These are phyloP conservation scores for Globisporangium solare DNA, from an alignment of 352 stramenopile species.

Conservation along the genomic window DNA sequence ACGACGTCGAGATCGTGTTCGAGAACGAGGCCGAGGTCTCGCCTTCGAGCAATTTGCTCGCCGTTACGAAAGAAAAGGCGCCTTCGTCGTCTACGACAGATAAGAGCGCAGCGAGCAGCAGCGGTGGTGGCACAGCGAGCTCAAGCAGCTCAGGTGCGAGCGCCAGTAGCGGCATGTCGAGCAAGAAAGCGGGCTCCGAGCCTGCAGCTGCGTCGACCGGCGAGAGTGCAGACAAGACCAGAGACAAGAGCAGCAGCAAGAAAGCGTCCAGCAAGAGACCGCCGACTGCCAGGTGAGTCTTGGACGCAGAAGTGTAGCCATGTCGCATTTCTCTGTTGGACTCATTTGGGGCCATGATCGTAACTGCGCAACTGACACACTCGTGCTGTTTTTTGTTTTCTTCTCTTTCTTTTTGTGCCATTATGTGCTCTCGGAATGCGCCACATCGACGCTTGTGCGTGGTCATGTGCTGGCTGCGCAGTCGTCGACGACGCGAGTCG, in stretches of 20 bases:
- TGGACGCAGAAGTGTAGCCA: too few relatives aligned
- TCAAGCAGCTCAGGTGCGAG: slow-evolving; percentile 1
- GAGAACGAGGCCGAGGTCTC: slow-evolving; percentile 47
- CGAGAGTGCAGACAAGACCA: slow-evolving; percentile 9
- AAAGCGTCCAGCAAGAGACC: slow-evolving; percentile 57
- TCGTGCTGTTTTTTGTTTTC: too few relatives aligned
- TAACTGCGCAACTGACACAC: too few relatives aligned
- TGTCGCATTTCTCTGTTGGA: too few relatives aligned
- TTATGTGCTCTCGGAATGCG: too few relatives aligned
- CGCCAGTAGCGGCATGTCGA: slow-evolving; percentile 14
- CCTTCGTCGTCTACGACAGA: slow-evolving; percentile 5
- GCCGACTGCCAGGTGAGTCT: slow-evolving; percentile 46
- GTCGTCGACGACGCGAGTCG: too few relatives aligned
- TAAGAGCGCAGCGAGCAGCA: slow-evolving; percentile 14
- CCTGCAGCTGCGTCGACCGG: not conserved
- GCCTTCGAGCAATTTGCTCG: slow-evolving; percentile 12
- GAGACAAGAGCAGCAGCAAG: slow-evolving; percentile 28
- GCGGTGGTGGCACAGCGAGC: slow-evolving; percentile 5
- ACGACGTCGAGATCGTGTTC: slow-evolving; percentile 54
- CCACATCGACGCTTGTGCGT: too few relatives aligned
- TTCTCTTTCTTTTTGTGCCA: too few relatives aligned
- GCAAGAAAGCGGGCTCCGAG: slow-evolving; percentile 9
- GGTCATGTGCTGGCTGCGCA: too few relatives aligned
- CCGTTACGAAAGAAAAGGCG: slow-evolving; percentile 26
- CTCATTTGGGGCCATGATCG: too few relatives aligned